Base-by-base conservation (phyloP, 805 yeast species). In the Candida fluviatilis region DNA sequence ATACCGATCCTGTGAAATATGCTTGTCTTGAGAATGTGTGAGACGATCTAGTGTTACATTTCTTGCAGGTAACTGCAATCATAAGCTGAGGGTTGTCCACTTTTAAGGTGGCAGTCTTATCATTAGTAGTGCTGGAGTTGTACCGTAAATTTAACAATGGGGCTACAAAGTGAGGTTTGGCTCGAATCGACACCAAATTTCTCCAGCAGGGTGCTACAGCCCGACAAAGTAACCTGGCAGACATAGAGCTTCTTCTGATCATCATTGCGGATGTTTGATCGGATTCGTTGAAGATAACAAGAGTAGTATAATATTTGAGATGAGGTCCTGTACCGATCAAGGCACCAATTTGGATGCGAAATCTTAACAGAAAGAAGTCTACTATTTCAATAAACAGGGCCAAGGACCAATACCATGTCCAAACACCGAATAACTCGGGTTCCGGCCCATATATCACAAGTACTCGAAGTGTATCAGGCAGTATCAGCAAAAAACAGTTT, bases 21-120 rank as follows among this genome's bases (percentile, higher is more conserved):
- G 96, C 90, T 61, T 91, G 98, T 49, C 90, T 90, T 4, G 96
- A 84, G 54, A 91, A 83, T n/a, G 82, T 74, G 54, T 91, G 98
- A 3, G 89, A 79, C 0, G 96, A 88, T 39, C 97, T 68, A 2
- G 84, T 76, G 33, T 78, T 73, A 62, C 98, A 91, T 47, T 79
- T 78, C 57, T 89, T 91, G 63, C 98, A 91, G 0, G 96, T 91
- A 64, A 91, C 90, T 0, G 95, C 91, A 16, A 91, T 74, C 83
- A 88, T 83, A 45, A 86, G 67, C 58, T 82, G 78, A 2, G 95
- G 95, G 44, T 82, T 78, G 37, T 84, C 93, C 15, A 76, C 73
- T 50, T 83, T 79, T 42, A 77, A 27, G 3, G 43, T 29, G 4
- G 51, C 53, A n/a, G 40, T 31, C 6, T 31, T 39, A 13, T 39